Evolutionary conservation across 768 basidiomycete species (phyloP).

Genomic region (Hortiboletus campestris): DNA sequence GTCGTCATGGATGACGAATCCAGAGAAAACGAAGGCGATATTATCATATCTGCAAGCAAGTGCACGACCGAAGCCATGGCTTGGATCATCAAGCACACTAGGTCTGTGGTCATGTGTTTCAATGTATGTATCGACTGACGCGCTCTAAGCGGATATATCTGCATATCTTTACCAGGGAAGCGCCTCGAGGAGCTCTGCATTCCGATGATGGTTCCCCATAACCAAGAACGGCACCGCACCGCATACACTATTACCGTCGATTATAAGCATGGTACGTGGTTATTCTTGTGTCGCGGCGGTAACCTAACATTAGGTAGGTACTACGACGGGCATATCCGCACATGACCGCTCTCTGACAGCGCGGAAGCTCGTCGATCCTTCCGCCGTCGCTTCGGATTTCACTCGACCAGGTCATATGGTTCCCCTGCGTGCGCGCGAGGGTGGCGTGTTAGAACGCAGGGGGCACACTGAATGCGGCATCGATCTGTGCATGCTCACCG

Average conservation of each 20-base stretch:
- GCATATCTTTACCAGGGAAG: conserved; percentile 75
- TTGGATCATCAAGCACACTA: conserved; percentile 96
- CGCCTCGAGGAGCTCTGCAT: conserved; percentile 77
- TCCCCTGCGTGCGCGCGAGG: conserved; percentile 81
- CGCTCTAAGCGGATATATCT: conserved; percentile 81
- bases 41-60: conserved; percentile 82
- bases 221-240: conserved; percentile 88
- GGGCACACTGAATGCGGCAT: conserved; percentile 93
- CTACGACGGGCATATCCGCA: conserved; percentile 95
- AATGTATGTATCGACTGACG: conserved; percentile 7
- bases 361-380: conserved; percentile 70
- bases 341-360: conserved; percentile 90
- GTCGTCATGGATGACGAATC: conserved; percentile 98
- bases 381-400: conserved; percentile 64
- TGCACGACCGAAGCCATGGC: conserved; percentile 98
- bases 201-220: conserved; percentile 91
- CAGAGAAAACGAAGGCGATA: conserved; percentile 96
- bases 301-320: conserved; percentile 46
- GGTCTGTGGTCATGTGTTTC: conserved; percentile 47
- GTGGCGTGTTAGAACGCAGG: conserved; percentile 81
- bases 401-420: conserved; percentile 94
- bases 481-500: conserved; percentile 79
- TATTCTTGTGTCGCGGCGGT: background rate
- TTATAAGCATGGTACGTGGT: conserved; percentile 70
- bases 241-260: conserved; percentile 97